Evolutionary conservation across 2,329 filamentous ascomycete genomes (phyloP).

Genomic region (Pyrenochaeta sp.): DNA sequence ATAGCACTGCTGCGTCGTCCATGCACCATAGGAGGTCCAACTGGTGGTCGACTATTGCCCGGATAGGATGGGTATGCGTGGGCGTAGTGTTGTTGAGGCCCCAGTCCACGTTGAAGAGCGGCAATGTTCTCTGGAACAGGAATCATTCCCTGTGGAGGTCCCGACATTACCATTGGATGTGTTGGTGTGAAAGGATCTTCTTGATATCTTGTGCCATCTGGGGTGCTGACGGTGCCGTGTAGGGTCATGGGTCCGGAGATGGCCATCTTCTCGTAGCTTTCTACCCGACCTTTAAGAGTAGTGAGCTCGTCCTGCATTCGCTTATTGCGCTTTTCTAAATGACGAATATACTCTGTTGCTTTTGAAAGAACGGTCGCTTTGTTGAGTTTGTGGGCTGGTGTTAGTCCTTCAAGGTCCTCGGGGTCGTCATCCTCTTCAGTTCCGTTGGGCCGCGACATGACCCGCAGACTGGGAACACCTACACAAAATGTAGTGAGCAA

Average conservation of each 20-base stretch:
- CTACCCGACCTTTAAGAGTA: conserved; percentile 77
- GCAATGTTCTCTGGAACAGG: conserved; percentile 52
- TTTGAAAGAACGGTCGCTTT: conserved; percentile 97
- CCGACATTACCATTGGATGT: conserved; percentile 35
- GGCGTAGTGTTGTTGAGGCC: conserved; percentile 48
- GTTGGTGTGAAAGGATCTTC: conserved; percentile 46
- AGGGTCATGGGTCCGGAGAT: conserved; percentile 57
- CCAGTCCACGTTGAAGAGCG: conserved; percentile 47
- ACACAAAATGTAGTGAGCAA: not conserved
- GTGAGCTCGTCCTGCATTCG: conserved; percentile 82
- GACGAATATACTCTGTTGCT: conserved; percentile 93
- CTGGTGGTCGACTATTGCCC: conserved; percentile 28
- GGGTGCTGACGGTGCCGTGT: conserved; percentile 39
- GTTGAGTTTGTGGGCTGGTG: conserved; percentile 90
- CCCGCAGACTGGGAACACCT: conserved; percentile 80
- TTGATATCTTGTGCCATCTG: conserved; percentile 46
- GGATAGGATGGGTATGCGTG: conserved; percentile 44
- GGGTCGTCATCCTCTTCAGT: conserved; percentile 82
- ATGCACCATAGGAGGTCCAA: conserved; percentile 46
- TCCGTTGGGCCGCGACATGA: conserved; percentile 68
- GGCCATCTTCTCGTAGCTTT: conserved; percentile 72
- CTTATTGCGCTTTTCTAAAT: conserved; percentile 89
- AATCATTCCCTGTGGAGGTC: conserved; percentile 51
- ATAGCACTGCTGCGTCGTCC: conserved; percentile 57
- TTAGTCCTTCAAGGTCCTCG: conserved; percentile 72